A percentile compares a stretch with the other conserved stretches of the same genome.
Evolutionary conservation across 495 filamentous ascomycete genomes (phyloP).

Genomic region (Glonium stellatum): DNA sequence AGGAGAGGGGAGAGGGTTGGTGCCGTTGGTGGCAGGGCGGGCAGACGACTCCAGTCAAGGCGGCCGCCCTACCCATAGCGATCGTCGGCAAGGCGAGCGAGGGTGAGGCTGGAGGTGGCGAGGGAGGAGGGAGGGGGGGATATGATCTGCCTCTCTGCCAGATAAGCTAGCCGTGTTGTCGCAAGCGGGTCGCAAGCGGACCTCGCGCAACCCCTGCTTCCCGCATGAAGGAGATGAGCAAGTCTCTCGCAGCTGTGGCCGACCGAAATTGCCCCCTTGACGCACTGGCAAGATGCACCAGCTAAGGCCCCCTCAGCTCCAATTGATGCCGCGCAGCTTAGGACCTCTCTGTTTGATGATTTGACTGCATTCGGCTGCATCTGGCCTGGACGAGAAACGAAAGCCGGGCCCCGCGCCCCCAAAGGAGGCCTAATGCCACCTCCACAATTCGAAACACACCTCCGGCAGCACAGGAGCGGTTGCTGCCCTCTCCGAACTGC

Average conservation of each 20-base stretch:
- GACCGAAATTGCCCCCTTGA: constrained; percentile 21
- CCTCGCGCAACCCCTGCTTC: constrained; percentile 16
- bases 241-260: constrained; percentile 11
- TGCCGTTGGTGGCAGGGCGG: too few relatives aligned
- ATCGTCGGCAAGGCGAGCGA: too few relatives aligned
- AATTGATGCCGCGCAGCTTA: constrained; percentile 16
- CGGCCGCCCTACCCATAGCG: not conserved
- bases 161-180: too few relatives aligned
- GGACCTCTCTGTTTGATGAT: constrained; percentile 23
- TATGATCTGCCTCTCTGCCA: too few relatives aligned
- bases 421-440: not conserved
- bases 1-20: not conserved
- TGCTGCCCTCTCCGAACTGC: too few relatives aligned
- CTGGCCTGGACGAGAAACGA: constrained; percentile 21
- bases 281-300: not conserved
- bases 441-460: constrained; percentile 21
- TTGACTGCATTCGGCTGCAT: constrained; percentile 15
- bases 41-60: not conserved
- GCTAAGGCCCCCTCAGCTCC: not conserved
- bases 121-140: too few relatives aligned
- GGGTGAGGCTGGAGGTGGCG: too few relatives aligned
- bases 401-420: constrained; percentile 14
- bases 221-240: constrained; percentile 21
- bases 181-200: not conserved
- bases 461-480: constrained; percentile 9